These are phyloP conservation scores for Dothideomycetidae sp. DNA, from an alignment of 2,329 filamentous ascomycete genomes.

Conservation along the genomic window DNA sequence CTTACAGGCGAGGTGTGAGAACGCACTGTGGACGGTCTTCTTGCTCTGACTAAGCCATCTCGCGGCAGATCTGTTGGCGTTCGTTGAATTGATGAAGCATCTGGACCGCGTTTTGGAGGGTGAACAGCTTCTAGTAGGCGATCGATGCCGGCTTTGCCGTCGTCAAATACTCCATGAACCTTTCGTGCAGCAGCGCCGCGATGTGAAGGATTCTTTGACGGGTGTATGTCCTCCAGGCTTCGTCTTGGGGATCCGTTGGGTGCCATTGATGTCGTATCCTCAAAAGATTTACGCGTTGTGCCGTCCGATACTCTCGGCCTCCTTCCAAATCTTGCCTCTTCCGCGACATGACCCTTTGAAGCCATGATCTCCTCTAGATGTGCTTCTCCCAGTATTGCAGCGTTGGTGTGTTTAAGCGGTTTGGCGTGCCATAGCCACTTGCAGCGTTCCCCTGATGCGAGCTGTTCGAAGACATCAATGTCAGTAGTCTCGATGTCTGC, in stretches of 20 bases:
- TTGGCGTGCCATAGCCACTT: slow-evolving; percentile 97
- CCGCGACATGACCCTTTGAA: not conserved
- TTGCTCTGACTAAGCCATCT: not conserved
- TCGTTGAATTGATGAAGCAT: not conserved
- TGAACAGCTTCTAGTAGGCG: slow-evolving; percentile 3
- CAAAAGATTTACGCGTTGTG: not conserved
- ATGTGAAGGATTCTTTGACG: slow-evolving; percentile 1
- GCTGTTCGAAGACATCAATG: slow-evolving; percentile 65
- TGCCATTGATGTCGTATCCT: not conserved
- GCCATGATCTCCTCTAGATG: slow-evolving; percentile 4
- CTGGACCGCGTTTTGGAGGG: slow-evolving; percentile 3
- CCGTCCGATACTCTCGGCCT: slow-evolving; percentile 2
- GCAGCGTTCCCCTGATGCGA: slow-evolving; percentile 65
- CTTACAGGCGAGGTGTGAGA: slow-evolving; percentile 8
- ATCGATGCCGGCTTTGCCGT: slow-evolving; percentile 6
- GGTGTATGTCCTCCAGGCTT: slow-evolving; percentile 2
- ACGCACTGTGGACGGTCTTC: not conserved
- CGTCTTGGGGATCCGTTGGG: slow-evolving; percentile 5
- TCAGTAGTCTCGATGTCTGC: slow-evolving; percentile 87
- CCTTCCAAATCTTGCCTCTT: not conserved
- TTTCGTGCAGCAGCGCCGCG: slow-evolving; percentile 1
- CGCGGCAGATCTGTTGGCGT: not conserved
- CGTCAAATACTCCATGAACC: slow-evolving; percentile 7
- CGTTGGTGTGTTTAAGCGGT: slow-evolving; percentile 45
- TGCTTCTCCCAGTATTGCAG: slow-evolving; percentile 9